Conservation (phyloP, 176 grass and related monocot species). For the Saccharum officinarum region DNA sequence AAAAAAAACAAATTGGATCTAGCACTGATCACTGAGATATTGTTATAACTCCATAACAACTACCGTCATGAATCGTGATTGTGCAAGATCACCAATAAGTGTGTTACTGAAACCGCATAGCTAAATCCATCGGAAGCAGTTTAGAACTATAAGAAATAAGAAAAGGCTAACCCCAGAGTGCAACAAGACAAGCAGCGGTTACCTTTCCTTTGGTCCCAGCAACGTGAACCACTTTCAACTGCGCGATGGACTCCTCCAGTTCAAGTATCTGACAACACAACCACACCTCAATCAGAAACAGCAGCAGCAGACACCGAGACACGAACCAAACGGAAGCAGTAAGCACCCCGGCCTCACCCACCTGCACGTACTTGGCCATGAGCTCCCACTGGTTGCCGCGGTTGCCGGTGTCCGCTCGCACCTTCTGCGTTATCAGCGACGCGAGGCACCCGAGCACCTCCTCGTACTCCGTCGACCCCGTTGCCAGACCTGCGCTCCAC, state of each 20-base stretch:
- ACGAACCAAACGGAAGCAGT: background rate
- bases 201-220: slow-evolving; percentile 97
- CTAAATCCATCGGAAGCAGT: background rate
- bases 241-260: slow-evolving; percentile 62
- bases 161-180: background rate
- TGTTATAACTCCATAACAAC: background rate
- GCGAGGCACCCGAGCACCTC: slow-evolving; percentile 72
- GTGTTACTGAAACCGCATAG: slow-evolving; percentile 1
- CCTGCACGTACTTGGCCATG: slow-evolving; percentile 87
- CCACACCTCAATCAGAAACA: slow-evolving; percentile 4
- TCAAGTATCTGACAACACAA: slow-evolving; percentile 64
- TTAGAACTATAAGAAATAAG: background rate
- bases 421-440: slow-evolving; percentile 81
- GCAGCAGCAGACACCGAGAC: background rate
- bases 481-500: slow-evolving; percentile 16
- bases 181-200: background rate
- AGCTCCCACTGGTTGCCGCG: slow-evolving; percentile 71
- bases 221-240: slow-evolving; percentile 83
- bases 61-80: background rate
- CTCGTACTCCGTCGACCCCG: slow-evolving; percentile 62
- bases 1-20: background rate
- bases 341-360: background rate
- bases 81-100: background rate
- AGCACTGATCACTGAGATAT: background rate
- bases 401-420: slow-evolving; percentile 62